Conservation (phyloP, 495 filamentous ascomycete genomes). For the Penicillium macrosclerotiorum region DNA sequence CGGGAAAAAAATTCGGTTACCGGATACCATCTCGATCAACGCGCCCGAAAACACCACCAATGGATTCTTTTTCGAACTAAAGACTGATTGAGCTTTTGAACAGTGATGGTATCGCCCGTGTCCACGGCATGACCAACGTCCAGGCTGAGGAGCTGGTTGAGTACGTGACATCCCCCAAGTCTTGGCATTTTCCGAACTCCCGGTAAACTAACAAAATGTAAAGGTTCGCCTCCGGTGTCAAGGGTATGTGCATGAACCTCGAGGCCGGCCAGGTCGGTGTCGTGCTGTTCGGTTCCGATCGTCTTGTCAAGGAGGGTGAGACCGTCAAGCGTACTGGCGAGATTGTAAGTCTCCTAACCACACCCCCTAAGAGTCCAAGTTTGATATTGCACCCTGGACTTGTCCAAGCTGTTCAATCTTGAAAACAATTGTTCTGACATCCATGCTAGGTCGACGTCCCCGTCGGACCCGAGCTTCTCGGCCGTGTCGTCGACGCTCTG, state of each 20-base stretch:
- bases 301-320: constrained; percentile 99
- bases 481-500: constrained; percentile 96
- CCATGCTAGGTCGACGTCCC: constrained; percentile 86
- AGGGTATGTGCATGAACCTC: constrained; percentile 99
- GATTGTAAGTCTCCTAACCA: no score
- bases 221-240: constrained; percentile 98
- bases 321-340: constrained; percentile 99
- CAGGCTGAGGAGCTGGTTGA: constrained; percentile 99
- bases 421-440: constrained; percentile 16
- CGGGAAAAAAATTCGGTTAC: constrained; percentile 36
- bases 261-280: constrained; percentile 99
- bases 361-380: constrained; percentile 1
- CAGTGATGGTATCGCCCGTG: constrained; percentile 99
- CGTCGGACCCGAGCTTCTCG: constrained; percentile 87
- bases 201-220: constrained; percentile 38
- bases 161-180: constrained; percentile 59
- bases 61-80: constrained; percentile 6
- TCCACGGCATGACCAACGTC: constrained; percentile 99
- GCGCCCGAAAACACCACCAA: constrained; percentile 15
- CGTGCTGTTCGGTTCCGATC: constrained; percentile 99
- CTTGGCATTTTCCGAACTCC: constrained; percentile 17
- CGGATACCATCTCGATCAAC: constrained; percentile 30
- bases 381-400: constrained; percentile 12
- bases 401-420: not conserved
- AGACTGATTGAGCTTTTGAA: constrained; percentile 26